Percentiles rank a stretch among this genome's conserved stretches.
These are phyloP conservation scores for Suillus luteus DNA, from an alignment of 768 basidiomycete species.

Conservation along the genomic window DNA sequence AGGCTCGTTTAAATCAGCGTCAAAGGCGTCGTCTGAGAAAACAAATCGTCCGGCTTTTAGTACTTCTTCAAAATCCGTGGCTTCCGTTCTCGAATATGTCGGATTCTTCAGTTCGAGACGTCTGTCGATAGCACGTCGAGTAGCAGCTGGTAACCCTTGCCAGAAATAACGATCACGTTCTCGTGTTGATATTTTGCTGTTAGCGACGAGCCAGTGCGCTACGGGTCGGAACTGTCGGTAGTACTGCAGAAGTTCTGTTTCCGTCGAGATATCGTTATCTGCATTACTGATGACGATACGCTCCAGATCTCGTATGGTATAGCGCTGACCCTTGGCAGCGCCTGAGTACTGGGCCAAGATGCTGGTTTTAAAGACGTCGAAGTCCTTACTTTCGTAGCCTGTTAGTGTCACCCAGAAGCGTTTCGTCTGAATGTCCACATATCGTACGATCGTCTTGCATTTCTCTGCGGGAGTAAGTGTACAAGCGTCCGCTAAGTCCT, in stretches of 20 bases:
- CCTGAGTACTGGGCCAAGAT: neutral
- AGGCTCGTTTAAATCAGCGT: neutral
- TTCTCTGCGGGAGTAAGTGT: neutral
- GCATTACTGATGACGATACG: neutral
- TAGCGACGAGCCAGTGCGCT: constrained; percentile 3
- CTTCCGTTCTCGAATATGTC: neutral
- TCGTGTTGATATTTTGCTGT: constrained; percentile 8
- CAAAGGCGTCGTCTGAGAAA: constrained; percentile 10
- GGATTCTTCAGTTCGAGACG: constrained; percentile 7
- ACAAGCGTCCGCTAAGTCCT: constrained; percentile 5
- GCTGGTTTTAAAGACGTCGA: constrained; percentile 3
- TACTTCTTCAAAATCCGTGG: constrained; percentile 6
- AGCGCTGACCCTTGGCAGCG: constrained; percentile 8
- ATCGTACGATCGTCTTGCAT: constrained; percentile 7
- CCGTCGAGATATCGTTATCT: constrained; percentile 3
- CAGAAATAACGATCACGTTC: constrained; percentile 7
- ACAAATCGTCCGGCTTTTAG: constrained; percentile 1
- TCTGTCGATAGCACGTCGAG: neutral
- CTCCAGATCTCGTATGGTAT: neutral
- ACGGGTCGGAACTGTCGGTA: constrained; percentile 3
- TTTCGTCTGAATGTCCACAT: constrained; percentile 9
- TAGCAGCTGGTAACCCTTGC: too few species aligned
- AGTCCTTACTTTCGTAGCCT: constrained; percentile 10
- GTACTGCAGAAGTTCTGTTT: constrained; percentile 8
- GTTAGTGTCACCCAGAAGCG: constrained; percentile 10